phyloP scores from a whole-genome alignment of 495 filamentous ascomycete species.

The Podospora sp. region DNA sequence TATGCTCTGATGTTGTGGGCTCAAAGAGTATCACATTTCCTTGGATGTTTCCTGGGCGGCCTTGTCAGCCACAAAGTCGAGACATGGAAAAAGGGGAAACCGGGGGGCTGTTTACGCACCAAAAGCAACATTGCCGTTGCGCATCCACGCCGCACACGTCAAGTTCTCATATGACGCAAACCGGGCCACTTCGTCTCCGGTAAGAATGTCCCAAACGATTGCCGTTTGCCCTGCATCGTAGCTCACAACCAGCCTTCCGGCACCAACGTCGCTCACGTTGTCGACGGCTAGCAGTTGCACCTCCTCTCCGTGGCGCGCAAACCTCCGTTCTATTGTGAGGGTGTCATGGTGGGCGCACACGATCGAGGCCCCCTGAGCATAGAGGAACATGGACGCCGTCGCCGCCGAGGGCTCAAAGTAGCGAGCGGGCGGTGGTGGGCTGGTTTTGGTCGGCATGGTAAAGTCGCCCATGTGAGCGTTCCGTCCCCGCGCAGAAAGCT shows the following conservation, averaged over 20 bases:
- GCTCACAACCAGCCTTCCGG: slow-evolving; percentile 85
- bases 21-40: slow-evolving; percentile 96
- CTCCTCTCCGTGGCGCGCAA: slow-evolving; percentile 80
- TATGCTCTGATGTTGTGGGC: slow-evolving; percentile 88
- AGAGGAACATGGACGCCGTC: slow-evolving; percentile 84
- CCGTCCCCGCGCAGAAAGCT: slow-evolving; percentile 44
- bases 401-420: slow-evolving; percentile 84
- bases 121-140: slow-evolving; percentile 95
- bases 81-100: background rate
- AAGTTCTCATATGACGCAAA: slow-evolving; percentile 90
- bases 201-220: slow-evolving; percentile 96
- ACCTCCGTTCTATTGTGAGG: slow-evolving; percentile 83
- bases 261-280: slow-evolving; percentile 86
- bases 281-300: slow-evolving; percentile 84
- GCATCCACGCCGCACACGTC: slow-evolving; percentile 89
- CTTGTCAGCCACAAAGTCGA: slow-evolving; percentile 25
- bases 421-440: slow-evolving; percentile 40
- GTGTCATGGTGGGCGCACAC: slow-evolving; percentile 90
- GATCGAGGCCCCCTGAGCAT: slow-evolving; percentile 76
- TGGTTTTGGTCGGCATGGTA: slow-evolving; percentile 56
- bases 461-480: slow-evolving; percentile 47
- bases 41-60: slow-evolving; percentile 71
- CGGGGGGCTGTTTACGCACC: slow-evolving; percentile 56
- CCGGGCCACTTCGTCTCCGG: slow-evolving; percentile 83
- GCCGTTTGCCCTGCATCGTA: slow-evolving; percentile 90